Conservation (phyloP, 306 rosid species). For the Sesbania bispinosa region DNA sequence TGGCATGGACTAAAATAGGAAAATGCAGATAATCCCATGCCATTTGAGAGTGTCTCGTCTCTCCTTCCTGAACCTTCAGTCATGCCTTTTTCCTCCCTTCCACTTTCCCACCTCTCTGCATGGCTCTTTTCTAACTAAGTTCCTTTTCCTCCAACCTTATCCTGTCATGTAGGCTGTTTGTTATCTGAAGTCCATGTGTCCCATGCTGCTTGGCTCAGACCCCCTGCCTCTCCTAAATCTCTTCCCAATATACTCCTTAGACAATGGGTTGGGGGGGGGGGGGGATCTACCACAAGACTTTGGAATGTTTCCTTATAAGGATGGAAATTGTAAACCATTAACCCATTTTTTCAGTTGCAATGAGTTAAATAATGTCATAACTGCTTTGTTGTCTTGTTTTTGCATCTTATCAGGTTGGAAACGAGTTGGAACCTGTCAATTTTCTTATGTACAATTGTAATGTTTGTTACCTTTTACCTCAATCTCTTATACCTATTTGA, state of each 20-base stretch:
- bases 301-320: neutral
- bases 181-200: neutral
- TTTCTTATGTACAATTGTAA: slow-evolving; percentile 79
- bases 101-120: neutral
- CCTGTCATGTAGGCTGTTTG: neutral
- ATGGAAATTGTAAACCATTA: neutral
- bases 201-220: neutral
- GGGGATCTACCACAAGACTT: neutral
- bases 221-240: neutral
- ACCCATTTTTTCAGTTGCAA: neutral
- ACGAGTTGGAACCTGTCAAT: slow-evolving; percentile 79
- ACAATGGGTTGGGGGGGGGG: no score
- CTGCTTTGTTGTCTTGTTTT: slow-evolving; percentile 10
- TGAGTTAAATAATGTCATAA: neutral
- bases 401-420: slow-evolving; percentile 56
- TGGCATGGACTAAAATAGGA: neutral
- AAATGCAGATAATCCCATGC: neutral
- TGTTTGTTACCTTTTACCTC: slow-evolving; percentile 39
- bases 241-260: neutral
- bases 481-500: neutral
- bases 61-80: neutral
- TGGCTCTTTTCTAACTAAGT: neutral
- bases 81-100: neutral
- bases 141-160: neutral
- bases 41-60: neutral